phyloP scores from a whole-genome alignment of 495 filamentous ascomycete genomes.

The Letharia columbiana region DNA sequence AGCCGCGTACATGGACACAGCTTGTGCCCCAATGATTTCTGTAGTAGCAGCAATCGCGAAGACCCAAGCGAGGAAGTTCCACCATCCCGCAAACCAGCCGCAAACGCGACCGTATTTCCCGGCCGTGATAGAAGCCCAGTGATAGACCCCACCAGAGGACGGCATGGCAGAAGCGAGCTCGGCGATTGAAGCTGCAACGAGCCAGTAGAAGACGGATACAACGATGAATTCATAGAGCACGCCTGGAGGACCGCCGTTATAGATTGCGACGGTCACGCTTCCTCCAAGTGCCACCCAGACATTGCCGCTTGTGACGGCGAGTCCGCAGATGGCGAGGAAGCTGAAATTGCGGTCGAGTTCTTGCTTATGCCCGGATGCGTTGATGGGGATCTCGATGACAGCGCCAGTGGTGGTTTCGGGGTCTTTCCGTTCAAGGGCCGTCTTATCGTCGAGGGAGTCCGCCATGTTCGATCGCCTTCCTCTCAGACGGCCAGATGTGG shows the following conservation, averaged over 20 bases:
- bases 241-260: constrained; percentile 34
- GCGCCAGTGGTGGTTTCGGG: neutral
- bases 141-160: constrained; percentile 74
- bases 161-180: constrained; percentile 76
- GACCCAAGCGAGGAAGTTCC: constrained; percentile 75
- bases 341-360: constrained; percentile 48
- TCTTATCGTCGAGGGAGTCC: neutral
- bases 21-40: constrained; percentile 58
- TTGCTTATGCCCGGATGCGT: constrained; percentile 49
- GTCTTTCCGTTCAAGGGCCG: neutral
- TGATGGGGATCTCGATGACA: constrained; percentile 23
- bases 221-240: constrained; percentile 36
- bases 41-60: constrained; percentile 56
- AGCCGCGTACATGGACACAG: constrained; percentile 61
- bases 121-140: constrained; percentile 72
- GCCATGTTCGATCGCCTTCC: neutral
- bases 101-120: constrained; percentile 59
- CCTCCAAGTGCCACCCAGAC: constrained; percentile 49
- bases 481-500: neutral
- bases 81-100: constrained; percentile 72
- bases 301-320: constrained; percentile 47
- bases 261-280: constrained; percentile 37
- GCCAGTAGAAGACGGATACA: constrained; percentile 37
- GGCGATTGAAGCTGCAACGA: constrained; percentile 52
- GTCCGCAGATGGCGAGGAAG: constrained; percentile 42